These are phyloP conservation scores for Vigna radiata DNA, from an alignment of 306 rosid genomes.

Conservation along the genomic window DNA sequence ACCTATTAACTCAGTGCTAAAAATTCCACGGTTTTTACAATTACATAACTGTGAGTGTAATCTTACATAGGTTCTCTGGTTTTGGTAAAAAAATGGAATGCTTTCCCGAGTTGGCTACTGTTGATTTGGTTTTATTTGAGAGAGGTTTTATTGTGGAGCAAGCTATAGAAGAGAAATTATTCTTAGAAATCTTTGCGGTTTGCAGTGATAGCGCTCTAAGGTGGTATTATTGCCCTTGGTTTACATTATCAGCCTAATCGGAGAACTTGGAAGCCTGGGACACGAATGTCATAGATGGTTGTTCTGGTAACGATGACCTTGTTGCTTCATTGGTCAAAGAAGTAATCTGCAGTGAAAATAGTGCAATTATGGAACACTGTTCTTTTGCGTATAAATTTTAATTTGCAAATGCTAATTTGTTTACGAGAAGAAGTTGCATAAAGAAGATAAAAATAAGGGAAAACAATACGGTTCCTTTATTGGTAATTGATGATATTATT, in stretches of 20 bases:
- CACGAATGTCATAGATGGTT: conserved; percentile 17
- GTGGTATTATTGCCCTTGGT: conserved; percentile 35
- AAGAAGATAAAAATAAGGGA: background rate
- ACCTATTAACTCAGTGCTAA: background rate
- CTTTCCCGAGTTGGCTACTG: conserved; percentile 1
- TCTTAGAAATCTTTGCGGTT: conserved; percentile 15
- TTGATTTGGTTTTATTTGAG: conserved; percentile 33
- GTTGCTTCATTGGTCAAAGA: conserved; percentile 27
- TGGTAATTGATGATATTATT: conserved; percentile 8
- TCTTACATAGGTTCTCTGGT: background rate
- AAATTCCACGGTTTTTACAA: background rate
- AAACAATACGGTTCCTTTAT: background rate
- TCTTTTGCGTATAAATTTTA: background rate
- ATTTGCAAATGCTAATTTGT: conserved; percentile 6
- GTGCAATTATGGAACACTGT: conserved; percentile 2
- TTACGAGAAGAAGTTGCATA: background rate
- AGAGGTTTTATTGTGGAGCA: conserved; percentile 21
- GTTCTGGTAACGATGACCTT: background rate
- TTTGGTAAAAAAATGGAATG: conserved; percentile 26
- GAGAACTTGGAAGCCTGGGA: conserved; percentile 24
- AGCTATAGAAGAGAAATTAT: conserved; percentile 9
- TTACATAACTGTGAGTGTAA: background rate
- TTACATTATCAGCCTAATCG: conserved; percentile 26
- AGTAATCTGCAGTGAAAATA: conserved; percentile 4
- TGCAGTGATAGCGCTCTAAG: conserved; percentile 24